Conservation (phyloP, 2,329 filamentous ascomycete genomes). For the Phyllosticta capitalensis region DNA sequence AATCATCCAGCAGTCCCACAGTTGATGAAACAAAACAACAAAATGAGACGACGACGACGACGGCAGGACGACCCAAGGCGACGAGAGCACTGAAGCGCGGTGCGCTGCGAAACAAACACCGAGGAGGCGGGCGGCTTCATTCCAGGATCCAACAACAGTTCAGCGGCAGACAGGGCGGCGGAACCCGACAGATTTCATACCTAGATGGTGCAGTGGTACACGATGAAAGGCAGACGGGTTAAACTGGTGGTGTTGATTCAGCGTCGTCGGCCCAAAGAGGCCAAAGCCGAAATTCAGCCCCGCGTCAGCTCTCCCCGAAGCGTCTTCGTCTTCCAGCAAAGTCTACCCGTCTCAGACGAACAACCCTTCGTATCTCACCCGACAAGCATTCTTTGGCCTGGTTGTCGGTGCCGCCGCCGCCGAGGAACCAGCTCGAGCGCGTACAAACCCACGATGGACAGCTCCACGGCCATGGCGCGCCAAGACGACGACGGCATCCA, state of each 20-base stretch:
- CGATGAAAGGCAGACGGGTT: too few relatives aligned
- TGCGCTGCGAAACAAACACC: too few relatives aligned
- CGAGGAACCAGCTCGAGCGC: background rate
- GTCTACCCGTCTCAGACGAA: background rate
- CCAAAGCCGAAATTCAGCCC: background rate
- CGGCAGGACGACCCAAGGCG: background rate
- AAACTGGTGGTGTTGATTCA: background rate
- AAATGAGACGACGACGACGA: background rate
- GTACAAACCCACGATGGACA: background rate
- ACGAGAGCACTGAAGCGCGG: too few relatives aligned
- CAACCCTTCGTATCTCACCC: background rate
- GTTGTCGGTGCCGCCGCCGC: background rate
- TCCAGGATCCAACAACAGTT: background rate
- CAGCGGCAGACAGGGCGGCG: background rate
- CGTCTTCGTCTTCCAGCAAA: background rate
- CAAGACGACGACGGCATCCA: slow-evolving; percentile 45
- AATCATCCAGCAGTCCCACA: background rate
- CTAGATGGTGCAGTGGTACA: background rate
- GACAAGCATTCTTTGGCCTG: background rate
- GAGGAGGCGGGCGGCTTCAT: background rate
- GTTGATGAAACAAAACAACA: background rate
- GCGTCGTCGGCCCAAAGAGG: background rate
- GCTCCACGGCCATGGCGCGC: slow-evolving; percentile 6
- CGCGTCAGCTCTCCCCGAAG: background rate
- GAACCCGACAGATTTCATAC: background rate